Base-by-base conservation (phyloP, 2,329 filamentous ascomycete genomes). In the Rhexocercosporidium sp. region DNA sequence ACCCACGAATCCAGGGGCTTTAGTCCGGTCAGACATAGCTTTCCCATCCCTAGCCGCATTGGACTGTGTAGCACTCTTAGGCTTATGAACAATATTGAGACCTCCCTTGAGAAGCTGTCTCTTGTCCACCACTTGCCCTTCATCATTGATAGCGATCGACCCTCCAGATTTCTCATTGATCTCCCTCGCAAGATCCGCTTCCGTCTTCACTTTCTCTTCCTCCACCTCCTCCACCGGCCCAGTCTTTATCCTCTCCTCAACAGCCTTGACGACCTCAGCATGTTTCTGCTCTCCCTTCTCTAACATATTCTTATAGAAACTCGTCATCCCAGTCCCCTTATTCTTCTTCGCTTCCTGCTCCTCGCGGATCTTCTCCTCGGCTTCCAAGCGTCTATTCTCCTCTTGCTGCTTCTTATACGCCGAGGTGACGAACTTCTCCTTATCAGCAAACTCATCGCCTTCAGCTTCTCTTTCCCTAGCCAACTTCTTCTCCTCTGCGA, bases 351-450 rank as follows among this genome's bases (percentile, higher is more conserved):
- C 84, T 74, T 92, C 85, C 44, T 83, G 85, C 73, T 90, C 91
- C 73, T 92, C 90, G 66, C 84, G 82, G 66, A 78, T 80, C 75
- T 83, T 86, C 79, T 96, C 92, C 75, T 93, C 91, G 70, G 89
- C 90, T 75, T 94, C 91, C 9, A 92, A 75, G 64, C 84, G 82
- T 71, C 84, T 82, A 71, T 92, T 89, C 78, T 94, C 92, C 76
- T 91, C 91, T 75, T 94, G 92, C 76, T 95, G 92, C 75, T 86
- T 85, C 81, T 92, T 93, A 78, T 96, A 96, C 41, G 92, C 92
- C 66, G 89, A 90, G 0, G 92, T 96, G 39, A 96, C 93, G 72
- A 96, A 96, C 79, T 90, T 92, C 77, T 96, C 93, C 81, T 94
- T 96, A 74, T 90, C 92, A 0, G 86, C 90, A 74, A 89, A 96